These are phyloP conservation scores for Macrolepiota dolichaula DNA, from an alignment of 768 basidiomycete genomes.

Conservation along the genomic window DNA sequence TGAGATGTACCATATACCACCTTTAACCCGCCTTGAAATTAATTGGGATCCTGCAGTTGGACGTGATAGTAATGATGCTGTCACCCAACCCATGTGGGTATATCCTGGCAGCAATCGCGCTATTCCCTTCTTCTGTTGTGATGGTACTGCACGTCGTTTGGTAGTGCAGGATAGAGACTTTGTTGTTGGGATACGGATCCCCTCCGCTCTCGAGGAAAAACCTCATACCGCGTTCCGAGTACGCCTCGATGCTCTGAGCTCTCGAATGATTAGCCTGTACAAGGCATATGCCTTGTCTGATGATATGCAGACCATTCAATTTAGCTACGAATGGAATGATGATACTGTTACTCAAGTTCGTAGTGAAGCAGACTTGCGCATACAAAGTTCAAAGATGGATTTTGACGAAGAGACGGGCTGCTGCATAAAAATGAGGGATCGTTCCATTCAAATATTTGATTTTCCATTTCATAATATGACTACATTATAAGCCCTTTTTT, in stretches of 20 bases:
- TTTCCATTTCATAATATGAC: neutral
- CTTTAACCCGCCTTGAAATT: neutral
- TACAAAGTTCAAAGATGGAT: too few species aligned
- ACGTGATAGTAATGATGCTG: neutral
- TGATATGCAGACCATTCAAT: neutral
- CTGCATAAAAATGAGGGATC: too few species aligned
- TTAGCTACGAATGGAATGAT: neutral
- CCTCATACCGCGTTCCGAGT: neutral
- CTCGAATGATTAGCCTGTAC: neutral
- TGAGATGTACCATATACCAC: neutral
- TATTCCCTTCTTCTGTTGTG: neutral
- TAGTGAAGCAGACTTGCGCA: neutral
- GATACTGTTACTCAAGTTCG: neutral
- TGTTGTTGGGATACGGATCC: neutral
- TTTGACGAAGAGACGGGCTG: neutral
- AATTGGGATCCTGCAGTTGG: neutral
- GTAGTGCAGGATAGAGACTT: neutral
- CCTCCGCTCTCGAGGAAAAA: neutral
- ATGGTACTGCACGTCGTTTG: neutral
- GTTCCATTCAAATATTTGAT: neutral
- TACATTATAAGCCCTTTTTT: too few species aligned
- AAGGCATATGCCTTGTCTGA: neutral
- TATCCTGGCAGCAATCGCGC: neutral
- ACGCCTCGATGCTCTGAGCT: neutral
- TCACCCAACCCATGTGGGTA: neutral